Conservation (phyloP, 768 basidiomycete species). For the Fistulinella prunicolor region DNA sequence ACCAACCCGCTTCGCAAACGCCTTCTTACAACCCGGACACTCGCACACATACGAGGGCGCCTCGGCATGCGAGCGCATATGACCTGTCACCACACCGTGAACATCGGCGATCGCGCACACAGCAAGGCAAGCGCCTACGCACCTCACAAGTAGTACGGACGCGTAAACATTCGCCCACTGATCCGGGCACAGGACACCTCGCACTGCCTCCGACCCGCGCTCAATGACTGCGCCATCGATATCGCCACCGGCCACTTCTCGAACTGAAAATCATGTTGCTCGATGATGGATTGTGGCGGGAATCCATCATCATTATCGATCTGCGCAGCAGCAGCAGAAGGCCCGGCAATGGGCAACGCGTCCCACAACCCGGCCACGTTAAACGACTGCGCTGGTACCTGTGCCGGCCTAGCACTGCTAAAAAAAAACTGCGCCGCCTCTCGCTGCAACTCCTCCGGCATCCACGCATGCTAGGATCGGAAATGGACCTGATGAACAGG, state of each 20-base stretch:
- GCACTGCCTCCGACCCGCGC: conserved; percentile 83
- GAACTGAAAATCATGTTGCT: conserved; percentile 59
- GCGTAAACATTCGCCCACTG: conserved; percentile 97
- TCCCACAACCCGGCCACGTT: conserved; percentile 49
- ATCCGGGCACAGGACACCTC: conserved; percentile 96
- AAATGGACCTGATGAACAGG: conserved; percentile 51
- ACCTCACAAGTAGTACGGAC: conserved; percentile 87
- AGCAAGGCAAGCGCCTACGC: conserved; percentile 10
- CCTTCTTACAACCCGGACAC: conserved; percentile 92
- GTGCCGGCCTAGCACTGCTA: conserved; percentile 29
- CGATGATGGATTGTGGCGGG: conserved; percentile 30
- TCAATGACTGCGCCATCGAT: conserved; percentile 87
- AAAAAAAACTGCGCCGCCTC: conserved; percentile 76
- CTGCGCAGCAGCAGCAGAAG: not conserved
- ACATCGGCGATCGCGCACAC: conserved; percentile 2
- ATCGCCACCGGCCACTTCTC: conserved; percentile 96
- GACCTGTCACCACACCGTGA: conserved; percentile 52
- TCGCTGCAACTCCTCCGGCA: conserved; percentile 44
- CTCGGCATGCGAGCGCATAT: conserved; percentile 92
- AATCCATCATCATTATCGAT: conserved; percentile 20
- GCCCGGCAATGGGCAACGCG: conserved; percentile 14
- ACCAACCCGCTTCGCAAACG: conserved; percentile 93
- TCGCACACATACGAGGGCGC: conserved; percentile 93
- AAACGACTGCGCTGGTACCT: conserved; percentile 42
- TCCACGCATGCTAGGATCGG: conserved; percentile 47